Base-by-base conservation (phyloP, 2,329 filamentous ascomycete species). In the Arthrobotrys pseudoclavata region DNA sequence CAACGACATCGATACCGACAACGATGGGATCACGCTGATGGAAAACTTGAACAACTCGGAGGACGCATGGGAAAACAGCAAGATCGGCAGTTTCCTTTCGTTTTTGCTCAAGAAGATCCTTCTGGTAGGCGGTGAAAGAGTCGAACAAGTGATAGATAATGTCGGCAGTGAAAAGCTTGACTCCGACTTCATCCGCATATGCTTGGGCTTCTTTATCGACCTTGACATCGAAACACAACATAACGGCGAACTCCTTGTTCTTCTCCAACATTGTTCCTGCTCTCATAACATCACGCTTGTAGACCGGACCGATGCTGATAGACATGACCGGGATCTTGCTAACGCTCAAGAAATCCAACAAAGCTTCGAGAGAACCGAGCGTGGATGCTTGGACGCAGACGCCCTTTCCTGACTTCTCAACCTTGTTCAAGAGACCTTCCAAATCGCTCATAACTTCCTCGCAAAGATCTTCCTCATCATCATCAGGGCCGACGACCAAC, bases 91-190 rank as follows among this genome's bases (percentile, higher is more conserved):
- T 92, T 82, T 98, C 94, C 83, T 98, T 95, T 87, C 97, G 97
- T 86, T 94, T 94, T 87, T 94, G 91, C 85, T 95, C 94, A 31
- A 91, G 87, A 80, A 97, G 88, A 81, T 92, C 87, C 31, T 91
- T 90, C 92, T 97, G 97, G 85, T 99, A 95, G 84, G 92, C 93
- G 50, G 92, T 98, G 85, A 99, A 99, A 80, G 92, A 88, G 84
- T 99, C 96, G 84, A 99, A 99, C 72, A 99, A 87, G 84, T 99
- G 96, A 85, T 99, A 99, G 83, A 99, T 99, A 82, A 99, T 99
- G 84, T 99, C 95, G 1, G 96, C 96, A 2, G 93, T 97, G 86
- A 99, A 99, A 82, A 99, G 92, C 87, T 97, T 98, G 86, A 99
- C 92, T 63, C 94, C 94, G 79, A 97, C 90, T 71, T 98, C 94